A percentile compares a stretch with the other conserved stretches of the same genome.
Evolutionary conservation across 179 eudicot genomes (phyloP).

Genomic region (Silene coronaria): DNA sequence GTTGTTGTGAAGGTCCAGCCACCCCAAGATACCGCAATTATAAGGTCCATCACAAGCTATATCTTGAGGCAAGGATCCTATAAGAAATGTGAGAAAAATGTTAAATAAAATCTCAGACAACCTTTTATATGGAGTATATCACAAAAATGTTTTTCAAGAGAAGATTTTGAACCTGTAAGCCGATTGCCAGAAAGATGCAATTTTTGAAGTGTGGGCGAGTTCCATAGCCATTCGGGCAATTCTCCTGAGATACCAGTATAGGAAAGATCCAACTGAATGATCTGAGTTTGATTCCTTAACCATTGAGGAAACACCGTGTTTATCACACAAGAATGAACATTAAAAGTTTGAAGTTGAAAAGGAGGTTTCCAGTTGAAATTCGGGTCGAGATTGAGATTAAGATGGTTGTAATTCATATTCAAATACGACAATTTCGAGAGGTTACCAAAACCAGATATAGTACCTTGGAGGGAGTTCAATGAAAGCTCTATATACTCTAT

Average conservation of each 20-base stretch:
- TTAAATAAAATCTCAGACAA: too few species aligned
- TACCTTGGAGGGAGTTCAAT: neutral
- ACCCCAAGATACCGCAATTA: too few species aligned
- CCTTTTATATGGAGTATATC: too few species aligned
- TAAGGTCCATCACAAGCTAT: too few species aligned
- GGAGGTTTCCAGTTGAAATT: neutral
- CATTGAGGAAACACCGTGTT: too few species aligned
- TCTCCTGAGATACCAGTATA: constrained; percentile 7
- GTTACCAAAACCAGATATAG: neutral
- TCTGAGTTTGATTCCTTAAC: neutral
- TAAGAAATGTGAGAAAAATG: too few species aligned
- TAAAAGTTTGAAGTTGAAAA: neutral
- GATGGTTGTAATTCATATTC: neutral
- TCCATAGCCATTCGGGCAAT: neutral
- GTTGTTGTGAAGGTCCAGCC: too few species aligned
- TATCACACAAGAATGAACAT: neutral
- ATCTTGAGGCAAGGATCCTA: too few species aligned
- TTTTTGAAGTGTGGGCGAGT: neutral
- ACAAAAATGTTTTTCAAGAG: too few species aligned
- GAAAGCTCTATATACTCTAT: constrained; percentile 4
- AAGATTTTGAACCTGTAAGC: neutral
- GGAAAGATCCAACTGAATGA: neutral
- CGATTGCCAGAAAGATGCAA: neutral
- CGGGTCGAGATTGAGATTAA: too few species aligned
- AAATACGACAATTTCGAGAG: neutral